Percentiles rank a stretch among this genome's conserved stretches.
Conservation (phyloP, 257 asterid genomes). For the Jacaranda copaia region DNA sequence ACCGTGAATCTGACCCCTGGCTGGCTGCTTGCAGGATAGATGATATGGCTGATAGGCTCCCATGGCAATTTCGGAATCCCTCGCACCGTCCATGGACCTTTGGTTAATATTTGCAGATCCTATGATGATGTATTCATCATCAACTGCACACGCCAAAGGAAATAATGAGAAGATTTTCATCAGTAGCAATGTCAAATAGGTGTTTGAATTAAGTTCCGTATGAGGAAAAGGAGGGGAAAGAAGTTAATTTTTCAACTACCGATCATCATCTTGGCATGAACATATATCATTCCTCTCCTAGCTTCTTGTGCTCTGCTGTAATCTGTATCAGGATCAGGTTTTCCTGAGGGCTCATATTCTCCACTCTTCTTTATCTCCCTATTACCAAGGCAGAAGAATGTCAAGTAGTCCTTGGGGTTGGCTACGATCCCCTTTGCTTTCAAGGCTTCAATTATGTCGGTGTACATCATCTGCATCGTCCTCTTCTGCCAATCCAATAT, state of each 20-base stretch:
- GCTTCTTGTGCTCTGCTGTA: constrained; percentile 63
- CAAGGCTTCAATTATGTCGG: constrained; percentile 54
- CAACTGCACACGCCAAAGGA: constrained; percentile 51
- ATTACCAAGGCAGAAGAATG: constrained; percentile 78
- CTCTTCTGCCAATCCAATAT: constrained; percentile 76
- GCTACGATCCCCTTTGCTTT: constrained; percentile 65
- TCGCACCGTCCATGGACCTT: constrained; percentile 77
- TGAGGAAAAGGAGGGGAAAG: neutral
- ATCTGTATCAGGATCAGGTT: constrained; percentile 58
- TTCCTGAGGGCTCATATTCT: constrained; percentile 62
- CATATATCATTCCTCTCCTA: constrained; percentile 77
- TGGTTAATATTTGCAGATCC: constrained; percentile 86
- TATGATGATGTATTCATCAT: constrained; percentile 74
- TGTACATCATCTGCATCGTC: constrained; percentile 82
- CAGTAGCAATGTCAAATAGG: no score
- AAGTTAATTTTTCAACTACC: constrained; percentile 40
- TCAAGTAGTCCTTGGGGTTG: constrained; percentile 65
- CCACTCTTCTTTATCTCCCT: constrained; percentile 62
- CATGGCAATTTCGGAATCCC: constrained; percentile 84
- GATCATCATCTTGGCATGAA: constrained; percentile 82
- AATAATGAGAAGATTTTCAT: neutral
- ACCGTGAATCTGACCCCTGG: constrained; percentile 72
- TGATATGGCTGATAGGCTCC: constrained; percentile 80
- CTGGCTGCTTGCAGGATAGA: constrained; percentile 54
- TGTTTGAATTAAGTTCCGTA: neutral